These are phyloP conservation scores for Debaryomyces psychrophilus DNA, from an alignment of 1,139 yeast species.

Conservation along the genomic window DNA sequence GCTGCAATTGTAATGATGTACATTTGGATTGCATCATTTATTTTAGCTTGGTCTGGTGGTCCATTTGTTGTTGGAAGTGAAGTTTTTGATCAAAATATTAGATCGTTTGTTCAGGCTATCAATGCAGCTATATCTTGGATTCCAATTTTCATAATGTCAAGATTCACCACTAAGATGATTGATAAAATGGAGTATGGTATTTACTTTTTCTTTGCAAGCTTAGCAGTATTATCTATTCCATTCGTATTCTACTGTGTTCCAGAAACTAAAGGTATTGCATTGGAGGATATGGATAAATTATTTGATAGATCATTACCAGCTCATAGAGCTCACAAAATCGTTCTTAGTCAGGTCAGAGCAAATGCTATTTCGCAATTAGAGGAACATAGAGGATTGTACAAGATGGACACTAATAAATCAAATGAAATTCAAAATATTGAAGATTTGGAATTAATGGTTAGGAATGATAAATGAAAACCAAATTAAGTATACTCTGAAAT, in stretches of 20 bases:
- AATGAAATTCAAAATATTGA: constrained; percentile 19
- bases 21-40: constrained; percentile 47
- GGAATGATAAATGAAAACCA: neutral
- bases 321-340: constrained; percentile 31
- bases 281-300: constrained; percentile 50
- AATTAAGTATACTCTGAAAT: neutral
- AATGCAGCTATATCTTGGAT: constrained; percentile 50
- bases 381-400: constrained; percentile 19
- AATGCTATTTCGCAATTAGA: constrained; percentile 14
- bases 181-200: constrained; percentile 43
- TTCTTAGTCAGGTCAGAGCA: constrained; percentile 24
- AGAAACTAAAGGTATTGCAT: constrained; percentile 45
- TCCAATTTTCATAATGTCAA: constrained; percentile 45
- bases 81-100: constrained; percentile 45
- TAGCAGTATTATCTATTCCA: constrained; percentile 37
- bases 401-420: constrained; percentile 23
- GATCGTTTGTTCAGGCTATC: constrained; percentile 48
- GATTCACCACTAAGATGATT: constrained; percentile 43
- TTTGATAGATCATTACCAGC: constrained; percentile 34
- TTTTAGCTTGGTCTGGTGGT: constrained; percentile 49
- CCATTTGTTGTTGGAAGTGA: constrained; percentile 49
- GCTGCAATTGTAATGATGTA: constrained; percentile 50
- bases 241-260: constrained; percentile 42
- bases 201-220: constrained; percentile 43
- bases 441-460: constrained; percentile 7